Base-by-base conservation (phyloP, 495 filamentous ascomycete genomes). In the Neurospora africana region DNA sequence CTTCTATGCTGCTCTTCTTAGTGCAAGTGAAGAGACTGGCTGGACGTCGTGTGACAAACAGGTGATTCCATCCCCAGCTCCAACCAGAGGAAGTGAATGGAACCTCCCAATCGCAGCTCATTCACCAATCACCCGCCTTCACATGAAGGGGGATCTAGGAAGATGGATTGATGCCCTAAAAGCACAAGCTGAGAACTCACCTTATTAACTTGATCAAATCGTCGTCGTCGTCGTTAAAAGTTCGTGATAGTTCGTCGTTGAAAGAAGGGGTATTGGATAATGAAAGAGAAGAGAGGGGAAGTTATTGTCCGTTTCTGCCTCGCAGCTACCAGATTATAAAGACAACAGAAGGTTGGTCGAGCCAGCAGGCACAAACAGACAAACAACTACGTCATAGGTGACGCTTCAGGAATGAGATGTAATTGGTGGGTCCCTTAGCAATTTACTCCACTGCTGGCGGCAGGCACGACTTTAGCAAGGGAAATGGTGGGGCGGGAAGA, bases 331-430 rank as follows among this genome's bases (percentile, higher is more conserved):
- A 44, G 19, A n/a, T 65, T 65, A 65, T 65, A 65, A 65, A 65
- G 53, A 65, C 53, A 27, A 30, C 53, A 58, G 47, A 65, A 33
- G 23, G 27, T 27, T 27, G 47, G 47, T 21, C 1, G 53, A 65
- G 53, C 27, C 47, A 58, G 47, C 47, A 17, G 30, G n/a, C 47
- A 33, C 53, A 61, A 61, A 19, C 53, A 65, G 53, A 33, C n/a
- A 61, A 61, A 44, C 71, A 19, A 68, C 41, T 76, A 78, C 74
- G 76, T 77, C 75, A 76, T 75, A 75, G 44, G 75, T 78, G 76
- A 78, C 72, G 76, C 72, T 73, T 53, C 6, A 23, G 21, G 27
- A 27, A 15, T 58, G 47, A 1, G 27, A 27, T 27, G 1, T 58
- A 27, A 58, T 58, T 58, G 47, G 47, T 27, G 23, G 53, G 3